Conservation (phyloP, 768 basidiomycete species). For the Tulasnella sp. region DNA sequence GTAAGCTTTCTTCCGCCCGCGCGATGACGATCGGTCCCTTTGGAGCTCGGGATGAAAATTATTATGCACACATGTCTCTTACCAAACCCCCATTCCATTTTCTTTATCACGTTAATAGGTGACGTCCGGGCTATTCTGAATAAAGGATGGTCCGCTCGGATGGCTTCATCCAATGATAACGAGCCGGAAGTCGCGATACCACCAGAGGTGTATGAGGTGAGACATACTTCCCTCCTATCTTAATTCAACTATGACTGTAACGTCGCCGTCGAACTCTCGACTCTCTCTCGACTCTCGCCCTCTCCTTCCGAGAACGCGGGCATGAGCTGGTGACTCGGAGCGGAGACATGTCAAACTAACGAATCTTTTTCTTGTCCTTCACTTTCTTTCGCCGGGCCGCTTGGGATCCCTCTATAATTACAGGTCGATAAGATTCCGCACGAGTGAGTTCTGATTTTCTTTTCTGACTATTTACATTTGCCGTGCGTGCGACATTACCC, state of each 20-base stretch:
- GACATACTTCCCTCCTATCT: conserved; percentile 33
- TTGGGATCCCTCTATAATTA: conserved; percentile 31
- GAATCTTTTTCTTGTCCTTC: background rate
- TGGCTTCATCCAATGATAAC: conserved; percentile 50
- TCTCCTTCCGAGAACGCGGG: background rate
- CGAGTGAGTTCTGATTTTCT: conserved; percentile 46
- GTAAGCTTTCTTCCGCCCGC: conserved; percentile 44
- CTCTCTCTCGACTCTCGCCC: background rate
- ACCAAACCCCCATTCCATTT: background rate
- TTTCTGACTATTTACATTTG: background rate
- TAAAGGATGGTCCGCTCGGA: conserved; percentile 67
- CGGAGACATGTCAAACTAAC: background rate
- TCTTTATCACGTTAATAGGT: conserved; percentile 44
- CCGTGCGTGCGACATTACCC: conserved; percentile 1
- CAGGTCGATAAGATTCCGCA: conserved; percentile 69
- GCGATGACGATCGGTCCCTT: too few species aligned
- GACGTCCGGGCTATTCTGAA: conserved; percentile 68
- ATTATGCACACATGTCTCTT: background rate
- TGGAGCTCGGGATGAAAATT: too few species aligned
- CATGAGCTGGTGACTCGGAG: conserved; percentile 6
- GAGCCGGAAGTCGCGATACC: conserved; percentile 55
- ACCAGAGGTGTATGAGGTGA: conserved; percentile 53
- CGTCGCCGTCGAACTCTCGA: background rate
- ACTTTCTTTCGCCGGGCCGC: background rate
- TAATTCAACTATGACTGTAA: background rate